These are phyloP conservation scores for Arthroderma sp. DNA, from an alignment of 2,329 filamentous ascomycete species.

Conservation along the genomic window DNA sequence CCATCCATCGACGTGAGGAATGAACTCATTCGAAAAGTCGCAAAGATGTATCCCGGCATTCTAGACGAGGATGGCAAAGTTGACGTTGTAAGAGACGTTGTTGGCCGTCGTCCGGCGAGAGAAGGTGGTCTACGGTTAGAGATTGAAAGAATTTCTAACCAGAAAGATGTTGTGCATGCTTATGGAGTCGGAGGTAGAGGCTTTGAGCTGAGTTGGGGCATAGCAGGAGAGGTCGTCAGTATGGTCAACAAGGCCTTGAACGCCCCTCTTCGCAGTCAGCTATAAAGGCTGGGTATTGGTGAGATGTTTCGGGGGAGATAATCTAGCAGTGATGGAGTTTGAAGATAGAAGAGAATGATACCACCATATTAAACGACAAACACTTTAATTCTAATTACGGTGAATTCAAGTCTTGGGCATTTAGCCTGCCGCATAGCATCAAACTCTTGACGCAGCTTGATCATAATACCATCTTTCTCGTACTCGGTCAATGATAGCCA, in stretches of 20 bases:
- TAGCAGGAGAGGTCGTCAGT: constrained; percentile 38
- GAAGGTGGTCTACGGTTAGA: constrained; percentile 41
- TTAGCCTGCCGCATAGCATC: constrained; percentile 12
- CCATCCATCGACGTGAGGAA: constrained; percentile 37
- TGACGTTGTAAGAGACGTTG: constrained; percentile 33
- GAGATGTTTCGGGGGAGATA: not conserved
- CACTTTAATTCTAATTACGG: not conserved
- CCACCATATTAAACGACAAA: not conserved
- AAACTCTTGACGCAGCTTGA: constrained; percentile 15
- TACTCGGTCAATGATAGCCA: constrained; percentile 15
- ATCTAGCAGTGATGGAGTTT: not conserved
- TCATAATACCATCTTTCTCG: constrained; percentile 18
- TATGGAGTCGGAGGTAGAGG: constrained; percentile 51
- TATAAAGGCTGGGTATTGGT: not conserved
- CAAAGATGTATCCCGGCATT: constrained; percentile 29
- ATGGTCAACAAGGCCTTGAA: constrained; percentile 22
- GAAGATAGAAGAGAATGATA: not conserved
- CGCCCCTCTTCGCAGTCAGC: not conserved
- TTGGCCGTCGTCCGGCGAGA: constrained; percentile 32
- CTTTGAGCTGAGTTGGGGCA: constrained; percentile 48
- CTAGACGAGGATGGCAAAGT: constrained; percentile 24
- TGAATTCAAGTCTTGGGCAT: constrained; percentile 10
- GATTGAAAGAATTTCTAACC: constrained; percentile 29
- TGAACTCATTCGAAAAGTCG: constrained; percentile 33
- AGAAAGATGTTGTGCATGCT: constrained; percentile 35